Percentiles rank a stretch among this genome's conserved stretches.
Conservation (phyloP, 2,329 filamentous ascomycete genomes). For the Penicillium fuscoglaucum region DNA sequence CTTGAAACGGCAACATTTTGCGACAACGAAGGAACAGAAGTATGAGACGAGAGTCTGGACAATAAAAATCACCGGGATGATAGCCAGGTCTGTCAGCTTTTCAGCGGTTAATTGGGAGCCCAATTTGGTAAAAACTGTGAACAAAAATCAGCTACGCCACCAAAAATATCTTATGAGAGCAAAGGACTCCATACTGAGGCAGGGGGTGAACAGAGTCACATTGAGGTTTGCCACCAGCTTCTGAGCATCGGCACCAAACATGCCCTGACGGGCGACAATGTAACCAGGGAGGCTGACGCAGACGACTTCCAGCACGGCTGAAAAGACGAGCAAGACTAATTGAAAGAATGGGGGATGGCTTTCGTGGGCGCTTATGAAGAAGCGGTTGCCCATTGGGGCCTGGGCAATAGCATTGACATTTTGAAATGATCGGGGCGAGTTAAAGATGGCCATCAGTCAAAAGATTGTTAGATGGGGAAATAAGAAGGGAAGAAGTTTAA, state of each 20-base stretch:
- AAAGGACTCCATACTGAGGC: constrained; percentile 68
- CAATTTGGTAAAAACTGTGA: constrained; percentile 87
- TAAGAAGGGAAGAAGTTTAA: neutral
- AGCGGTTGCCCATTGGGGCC: constrained; percentile 23
- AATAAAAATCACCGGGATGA: constrained; percentile 93
- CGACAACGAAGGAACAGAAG: constrained; percentile 67
- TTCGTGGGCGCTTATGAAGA: constrained; percentile 32
- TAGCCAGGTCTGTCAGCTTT: constrained; percentile 83
- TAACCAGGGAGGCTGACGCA: constrained; percentile 94
- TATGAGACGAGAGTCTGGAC: constrained; percentile 88
- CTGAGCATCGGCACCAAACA: constrained; percentile 94
- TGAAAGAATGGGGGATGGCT: constrained; percentile 55
- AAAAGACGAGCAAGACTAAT: constrained; percentile 81
- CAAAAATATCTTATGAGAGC: neutral
- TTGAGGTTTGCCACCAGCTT: constrained; percentile 97
- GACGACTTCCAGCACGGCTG: constrained; percentile 91
- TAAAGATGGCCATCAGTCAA: constrained; percentile 47
- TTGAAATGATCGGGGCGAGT: constrained; percentile 51
- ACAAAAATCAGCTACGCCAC: neutral
- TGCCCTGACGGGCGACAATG: constrained; percentile 82
- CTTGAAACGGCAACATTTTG: constrained; percentile 75
- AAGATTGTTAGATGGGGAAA: neutral
- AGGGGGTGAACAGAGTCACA: constrained; percentile 93
- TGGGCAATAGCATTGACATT: constrained; percentile 39
- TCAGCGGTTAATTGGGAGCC: constrained; percentile 90